These are phyloP conservation scores for Fusarium sp. DNA, from an alignment of 2,329 filamentous ascomycete species.

Conservation along the genomic window DNA sequence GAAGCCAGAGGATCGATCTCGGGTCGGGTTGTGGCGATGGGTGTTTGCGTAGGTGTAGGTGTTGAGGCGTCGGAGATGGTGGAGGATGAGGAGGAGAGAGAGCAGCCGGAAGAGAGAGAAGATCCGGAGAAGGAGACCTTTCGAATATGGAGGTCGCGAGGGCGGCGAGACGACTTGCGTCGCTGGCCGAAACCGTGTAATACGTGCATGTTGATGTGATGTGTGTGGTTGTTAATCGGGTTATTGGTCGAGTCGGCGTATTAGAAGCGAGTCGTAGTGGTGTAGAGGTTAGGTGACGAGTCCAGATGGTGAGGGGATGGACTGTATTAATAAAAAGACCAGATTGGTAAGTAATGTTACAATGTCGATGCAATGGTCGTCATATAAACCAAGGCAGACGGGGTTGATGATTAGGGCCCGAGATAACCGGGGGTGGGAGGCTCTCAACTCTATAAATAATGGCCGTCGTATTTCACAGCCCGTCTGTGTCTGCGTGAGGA, in stretches of 20 bases:
- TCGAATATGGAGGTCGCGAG: slow-evolving; percentile 54
- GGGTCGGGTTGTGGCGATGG: slow-evolving; percentile 41
- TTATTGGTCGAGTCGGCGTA: neutral
- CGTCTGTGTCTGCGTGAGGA: neutral
- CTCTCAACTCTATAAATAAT: slow-evolving; percentile 38
- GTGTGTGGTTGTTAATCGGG: slow-evolving; percentile 5
- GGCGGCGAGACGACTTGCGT: slow-evolving; percentile 49
- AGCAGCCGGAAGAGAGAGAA: slow-evolving; percentile 53
- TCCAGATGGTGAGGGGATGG: neutral
- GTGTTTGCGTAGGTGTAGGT: slow-evolving; percentile 34
- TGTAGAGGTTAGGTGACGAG: neutral
- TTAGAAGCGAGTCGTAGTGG: slow-evolving; percentile 8
- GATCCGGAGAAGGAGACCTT: slow-evolving; percentile 56
- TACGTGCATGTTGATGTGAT: slow-evolving; percentile 49
- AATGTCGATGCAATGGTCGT: slow-evolving; percentile 28
- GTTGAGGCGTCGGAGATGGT: slow-evolving; percentile 39
- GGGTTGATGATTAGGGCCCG: slow-evolving; percentile 18
- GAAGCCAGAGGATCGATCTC: slow-evolving; percentile 50
- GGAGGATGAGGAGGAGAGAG: slow-evolving; percentile 49
- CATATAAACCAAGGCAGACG: slow-evolving; percentile 22
- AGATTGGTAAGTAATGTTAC: slow-evolving; percentile 16
- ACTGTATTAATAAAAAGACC: slow-evolving; percentile 22
- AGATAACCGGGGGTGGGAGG: slow-evolving; percentile 30
- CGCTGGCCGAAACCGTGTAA: slow-evolving; percentile 52
- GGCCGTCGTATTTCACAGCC: slow-evolving; percentile 24